phyloP scores from a whole-genome alignment of 257 asterid genomes.

The Echites panduratus region DNA sequence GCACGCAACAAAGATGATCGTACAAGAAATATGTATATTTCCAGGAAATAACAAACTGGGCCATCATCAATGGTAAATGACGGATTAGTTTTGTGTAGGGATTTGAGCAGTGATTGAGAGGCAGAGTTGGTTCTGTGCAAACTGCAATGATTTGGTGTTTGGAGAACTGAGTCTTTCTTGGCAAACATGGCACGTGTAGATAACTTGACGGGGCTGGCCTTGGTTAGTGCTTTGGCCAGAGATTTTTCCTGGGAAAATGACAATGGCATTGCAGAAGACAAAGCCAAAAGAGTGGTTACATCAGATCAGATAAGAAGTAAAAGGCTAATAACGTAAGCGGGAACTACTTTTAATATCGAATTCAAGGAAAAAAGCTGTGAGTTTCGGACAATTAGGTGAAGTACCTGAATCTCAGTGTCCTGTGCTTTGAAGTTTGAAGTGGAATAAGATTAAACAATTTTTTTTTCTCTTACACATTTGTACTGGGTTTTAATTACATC shows the following conservation, averaged over 20 bases:
- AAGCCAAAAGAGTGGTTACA: conserved; percentile 24
- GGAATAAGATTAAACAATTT: not conserved
- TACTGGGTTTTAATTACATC: not conserved
- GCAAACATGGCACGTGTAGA: conserved; percentile 13
- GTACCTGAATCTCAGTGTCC: conserved; percentile 7
- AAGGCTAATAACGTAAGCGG: conserved; percentile 9
- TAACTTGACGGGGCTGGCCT: not conserved
- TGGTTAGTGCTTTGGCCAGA: not conserved
- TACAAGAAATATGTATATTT: not conserved
- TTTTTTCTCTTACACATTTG: not conserved
- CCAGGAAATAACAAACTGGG: not conserved
- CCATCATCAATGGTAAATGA: not conserved
- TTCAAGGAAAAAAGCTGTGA: not conserved
- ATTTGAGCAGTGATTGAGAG: not conserved
- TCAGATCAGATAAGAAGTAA: conserved; percentile 15
- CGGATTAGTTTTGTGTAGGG: not conserved
- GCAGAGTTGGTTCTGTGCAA: too few relatives aligned
- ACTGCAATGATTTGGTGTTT: conserved; percentile 1
- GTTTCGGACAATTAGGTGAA: conserved; percentile 8
- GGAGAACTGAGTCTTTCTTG: not conserved
- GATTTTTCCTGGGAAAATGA: conserved; percentile 12
- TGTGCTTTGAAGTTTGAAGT: not conserved
- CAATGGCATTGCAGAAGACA: conserved; percentile 4
- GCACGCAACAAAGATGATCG: not conserved
- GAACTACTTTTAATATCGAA: not conserved